Conservation (phyloP, 768 basidiomycete genomes). For the Amanita pseudoporphyria region DNA sequence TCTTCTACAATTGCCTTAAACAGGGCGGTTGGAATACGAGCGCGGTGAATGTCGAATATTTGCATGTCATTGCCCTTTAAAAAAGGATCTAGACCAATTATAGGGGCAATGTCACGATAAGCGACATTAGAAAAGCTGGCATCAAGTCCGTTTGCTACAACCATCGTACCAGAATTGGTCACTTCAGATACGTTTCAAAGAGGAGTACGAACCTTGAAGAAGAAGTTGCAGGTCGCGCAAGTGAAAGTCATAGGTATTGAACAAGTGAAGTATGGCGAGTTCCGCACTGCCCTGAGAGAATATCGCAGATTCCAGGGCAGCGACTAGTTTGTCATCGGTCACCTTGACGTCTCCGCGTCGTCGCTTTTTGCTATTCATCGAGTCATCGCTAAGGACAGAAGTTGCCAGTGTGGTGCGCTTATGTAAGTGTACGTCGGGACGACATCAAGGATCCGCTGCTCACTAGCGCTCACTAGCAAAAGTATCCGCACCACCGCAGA, state of each 20-base stretch:
- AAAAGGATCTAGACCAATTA: no score
- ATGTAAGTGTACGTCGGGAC: no score
- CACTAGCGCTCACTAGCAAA: no score
- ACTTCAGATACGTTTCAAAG: background rate
- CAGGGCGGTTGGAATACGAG: conserved; percentile 15
- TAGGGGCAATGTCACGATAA: conserved; percentile 12
- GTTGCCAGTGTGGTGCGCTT: no score
- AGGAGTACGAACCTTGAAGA: conserved; percentile 8
- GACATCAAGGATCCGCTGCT: no score
- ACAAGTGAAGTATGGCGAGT: conserved; percentile 9
- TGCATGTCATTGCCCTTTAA: no score
- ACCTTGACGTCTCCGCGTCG: conserved; percentile 8
- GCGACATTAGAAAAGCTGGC: conserved; percentile 13
- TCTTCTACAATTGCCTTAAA: conserved; percentile 13
- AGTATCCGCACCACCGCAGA: no score
- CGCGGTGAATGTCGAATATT: conserved; percentile 14
- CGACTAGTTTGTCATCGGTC: conserved; percentile 3
- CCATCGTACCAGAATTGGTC: background rate
- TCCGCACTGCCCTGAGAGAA: conserved; percentile 8
- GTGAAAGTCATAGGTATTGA: conserved; percentile 9
- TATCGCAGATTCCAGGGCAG: conserved; percentile 7
- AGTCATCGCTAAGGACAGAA: no score
- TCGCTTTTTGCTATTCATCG: conserved; percentile 3
- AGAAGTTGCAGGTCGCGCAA: conserved; percentile 7
- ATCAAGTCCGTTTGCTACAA: conserved; percentile 11